These are phyloP conservation scores for Boletus coccyginus DNA, from an alignment of 768 basidiomycete species.

Conservation along the genomic window DNA sequence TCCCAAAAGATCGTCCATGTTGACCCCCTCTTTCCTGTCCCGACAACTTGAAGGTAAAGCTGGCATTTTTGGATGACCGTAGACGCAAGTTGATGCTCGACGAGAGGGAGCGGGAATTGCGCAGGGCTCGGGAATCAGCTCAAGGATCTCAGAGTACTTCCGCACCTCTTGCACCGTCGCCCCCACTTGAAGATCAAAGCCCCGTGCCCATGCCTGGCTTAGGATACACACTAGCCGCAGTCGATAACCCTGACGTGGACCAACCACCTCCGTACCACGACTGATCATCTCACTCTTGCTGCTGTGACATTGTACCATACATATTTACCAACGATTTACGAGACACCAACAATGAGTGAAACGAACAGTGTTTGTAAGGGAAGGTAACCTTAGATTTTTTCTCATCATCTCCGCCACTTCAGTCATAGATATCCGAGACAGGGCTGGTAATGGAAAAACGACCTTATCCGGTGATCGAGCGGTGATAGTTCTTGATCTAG, in stretches of 20 bases:
- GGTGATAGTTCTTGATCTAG: conserved; percentile 17
- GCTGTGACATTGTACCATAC: conserved; percentile 3
- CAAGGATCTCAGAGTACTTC: not conserved
- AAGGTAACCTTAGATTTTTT: conserved; percentile 4
- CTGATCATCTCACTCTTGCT: not conserved
- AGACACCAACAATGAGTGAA: not conserved
- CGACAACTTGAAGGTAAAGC: conserved; percentile 65
- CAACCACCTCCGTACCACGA: conserved; percentile 22
- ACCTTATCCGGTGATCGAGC: conserved; percentile 1
- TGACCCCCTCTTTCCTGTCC: not conserved
- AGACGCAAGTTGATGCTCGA: conserved; percentile 52
- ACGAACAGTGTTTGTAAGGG: not conserved
- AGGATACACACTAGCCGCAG: conserved; percentile 17
- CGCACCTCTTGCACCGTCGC: not conserved
- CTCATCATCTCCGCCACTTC: conserved; percentile 13
- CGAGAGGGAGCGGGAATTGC: conserved; percentile 54
- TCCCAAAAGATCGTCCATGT: not conserved
- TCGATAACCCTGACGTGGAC: conserved; percentile 10
- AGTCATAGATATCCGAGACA: conserved; percentile 14
- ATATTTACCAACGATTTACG: not conserved
- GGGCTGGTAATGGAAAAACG: conserved; percentile 1
- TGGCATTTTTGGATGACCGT: conserved; percentile 79
- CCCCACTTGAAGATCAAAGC: not conserved
- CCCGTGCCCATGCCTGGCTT: conserved; percentile 23
- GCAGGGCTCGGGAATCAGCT: conserved; percentile 39